phyloP scores from a whole-genome alignment of 75 land plant genomes.

The Ceratopteris richardii region DNA sequence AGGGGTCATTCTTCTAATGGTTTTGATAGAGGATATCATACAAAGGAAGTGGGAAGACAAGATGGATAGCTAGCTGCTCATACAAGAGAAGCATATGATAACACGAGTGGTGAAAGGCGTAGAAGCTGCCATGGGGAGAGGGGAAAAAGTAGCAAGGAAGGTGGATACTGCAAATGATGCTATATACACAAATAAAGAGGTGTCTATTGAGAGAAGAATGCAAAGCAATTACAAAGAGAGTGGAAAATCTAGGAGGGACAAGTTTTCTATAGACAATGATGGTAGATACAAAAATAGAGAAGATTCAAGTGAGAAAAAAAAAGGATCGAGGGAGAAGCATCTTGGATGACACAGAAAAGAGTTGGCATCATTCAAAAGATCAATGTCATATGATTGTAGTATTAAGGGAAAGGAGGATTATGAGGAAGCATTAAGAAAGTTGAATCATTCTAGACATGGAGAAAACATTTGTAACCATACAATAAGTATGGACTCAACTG shows the following conservation, averaged over 20 bases:
- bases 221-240: background rate
- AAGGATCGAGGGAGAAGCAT: background rate
- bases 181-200: background rate
- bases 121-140: background rate
- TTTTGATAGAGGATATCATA: background rate
- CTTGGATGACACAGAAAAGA: background rate
- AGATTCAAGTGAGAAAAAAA: background rate
- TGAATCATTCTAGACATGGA: too few species aligned
- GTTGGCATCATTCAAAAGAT: background rate
- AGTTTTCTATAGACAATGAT: background rate
- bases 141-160: slow-evolving; percentile 1
- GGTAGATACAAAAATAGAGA: background rate
- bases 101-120: background rate
- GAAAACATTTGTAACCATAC: too few species aligned
- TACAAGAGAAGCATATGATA: slow-evolving; percentile 7
- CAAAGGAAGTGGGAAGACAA: background rate
- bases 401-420: too few species aligned
- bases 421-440: too few species aligned
- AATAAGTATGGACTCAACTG: background rate
- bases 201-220: too few species aligned
- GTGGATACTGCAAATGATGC: background rate
- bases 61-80: background rate
- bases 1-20: background rate
- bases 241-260: too few species aligned
- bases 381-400: too few species aligned